phyloP scores from a whole-genome alignment of 768 basidiomycete genomes.

The Pholiota molesta region DNA sequence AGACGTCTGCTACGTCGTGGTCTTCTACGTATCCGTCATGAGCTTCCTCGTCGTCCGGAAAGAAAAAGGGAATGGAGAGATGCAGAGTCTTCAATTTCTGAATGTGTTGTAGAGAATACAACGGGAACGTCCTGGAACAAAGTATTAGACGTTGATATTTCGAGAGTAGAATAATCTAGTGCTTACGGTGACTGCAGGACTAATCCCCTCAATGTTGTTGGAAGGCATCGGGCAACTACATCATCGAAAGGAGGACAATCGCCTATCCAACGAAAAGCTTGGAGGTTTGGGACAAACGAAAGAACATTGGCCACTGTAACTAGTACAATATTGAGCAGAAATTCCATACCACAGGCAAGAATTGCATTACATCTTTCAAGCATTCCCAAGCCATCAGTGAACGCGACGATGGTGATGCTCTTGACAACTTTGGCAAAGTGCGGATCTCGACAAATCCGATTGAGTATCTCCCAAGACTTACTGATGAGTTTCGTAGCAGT shows the following conservation, averaged over 20 bases:
- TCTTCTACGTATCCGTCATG: slow-evolving; percentile 25
- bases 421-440: slow-evolving; percentile 37
- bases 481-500: slow-evolving; percentile 32
- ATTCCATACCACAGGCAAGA: not conserved
- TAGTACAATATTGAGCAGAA: slow-evolving; percentile 15
- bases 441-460: slow-evolving; percentile 36
- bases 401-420: slow-evolving; percentile 39
- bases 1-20: slow-evolving; percentile 14
- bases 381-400: slow-evolving; percentile 34
- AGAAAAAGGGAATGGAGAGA: slow-evolving; percentile 36
- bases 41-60: slow-evolving; percentile 34
- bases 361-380: slow-evolving; percentile 37
- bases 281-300: slow-evolving; percentile 32
- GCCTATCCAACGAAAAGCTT: slow-evolving; percentile 42
- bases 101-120: slow-evolving; percentile 30
- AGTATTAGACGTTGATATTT: not conserved
- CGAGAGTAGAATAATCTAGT: not conserved
- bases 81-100: slow-evolving; percentile 26
- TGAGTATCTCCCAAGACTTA: slow-evolving; percentile 43
- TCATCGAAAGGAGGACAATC: slow-evolving; percentile 30
- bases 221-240: slow-evolving; percentile 32
- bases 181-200: slow-evolving; percentile 31
- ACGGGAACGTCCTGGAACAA: slow-evolving; percentile 26
- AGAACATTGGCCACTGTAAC: slow-evolving; percentile 39
- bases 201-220: slow-evolving; percentile 28